These are phyloP conservation scores for Lodderomyces oxycetoniae DNA, from an alignment of 1,139 yeast species.

Conservation along the genomic window DNA sequence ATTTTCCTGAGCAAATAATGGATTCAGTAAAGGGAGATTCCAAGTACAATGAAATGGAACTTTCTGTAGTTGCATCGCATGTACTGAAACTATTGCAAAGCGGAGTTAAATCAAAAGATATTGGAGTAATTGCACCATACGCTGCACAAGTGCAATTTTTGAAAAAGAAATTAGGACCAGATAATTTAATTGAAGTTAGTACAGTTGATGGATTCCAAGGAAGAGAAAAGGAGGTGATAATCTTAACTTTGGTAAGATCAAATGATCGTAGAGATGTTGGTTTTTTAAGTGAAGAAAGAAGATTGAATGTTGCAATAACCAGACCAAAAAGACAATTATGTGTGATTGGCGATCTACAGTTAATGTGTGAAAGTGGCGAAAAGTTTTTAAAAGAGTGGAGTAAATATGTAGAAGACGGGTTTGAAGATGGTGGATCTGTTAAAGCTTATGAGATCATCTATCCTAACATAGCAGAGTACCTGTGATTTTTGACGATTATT, in stretches of 20 bases:
- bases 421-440: slow-evolving; percentile 7
- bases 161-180: slow-evolving; percentile 28
- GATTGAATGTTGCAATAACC: slow-evolving; percentile 88
- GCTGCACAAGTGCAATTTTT: slow-evolving; percentile 75
- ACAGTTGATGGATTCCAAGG: slow-evolving; percentile 52
- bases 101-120: slow-evolving; percentile 48
- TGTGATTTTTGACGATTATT: too few relatives aligned
- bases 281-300: slow-evolving; percentile 63
- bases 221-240: slow-evolving; percentile 81
- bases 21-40: slow-evolving; percentile 42
- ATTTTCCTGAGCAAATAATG: slow-evolving; percentile 56
- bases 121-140: slow-evolving; percentile 87
- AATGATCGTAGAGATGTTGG: slow-evolving; percentile 63
- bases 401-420: slow-evolving; percentile 55
- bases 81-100: slow-evolving; percentile 42
- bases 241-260: slow-evolving; percentile 37
- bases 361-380: slow-evolving; percentile 34
- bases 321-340: slow-evolving; percentile 84
- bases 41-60: slow-evolving; percentile 73
- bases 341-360: slow-evolving; percentile 81
- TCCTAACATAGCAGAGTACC: slow-evolving; percentile 42
- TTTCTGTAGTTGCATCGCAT: slow-evolving; percentile 54
- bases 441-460: slow-evolving; percentile 54
- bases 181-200: slow-evolving; percentile 32
- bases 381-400: slow-evolving; percentile 64